Evolutionary conservation across 495 filamentous ascomycete species (phyloP), one percentile per base, ranked within the genome.

Genomic region (Rhizodiscina lignyota): DNA sequence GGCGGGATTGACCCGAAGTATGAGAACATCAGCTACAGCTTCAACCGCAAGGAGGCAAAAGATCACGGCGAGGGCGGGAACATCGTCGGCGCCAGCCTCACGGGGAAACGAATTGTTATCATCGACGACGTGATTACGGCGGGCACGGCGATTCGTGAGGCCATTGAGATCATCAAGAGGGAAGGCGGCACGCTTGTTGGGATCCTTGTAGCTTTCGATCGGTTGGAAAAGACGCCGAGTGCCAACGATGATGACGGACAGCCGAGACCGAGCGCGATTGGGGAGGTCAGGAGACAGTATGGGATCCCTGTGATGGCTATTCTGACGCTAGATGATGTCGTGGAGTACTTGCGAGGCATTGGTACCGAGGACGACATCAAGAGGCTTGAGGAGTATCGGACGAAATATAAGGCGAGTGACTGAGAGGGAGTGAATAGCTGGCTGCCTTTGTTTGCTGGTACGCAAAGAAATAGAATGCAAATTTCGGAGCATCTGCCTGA

Each of bases 51-150:
- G 56, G 87, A 97, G 54, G 74, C 71, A 42, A 96, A 96, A 62
- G 74, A 76, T 45, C 87, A 94, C 58, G 87, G 89, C 22, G 89
- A 97, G 55, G 84, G 84, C 28, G 87, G 89, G 18, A 76, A 66
- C 51, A 86, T 94, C 38, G 86, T 94, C 15, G 89, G 89, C 4
- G 82, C 82, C 16, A 63, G 74, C 3, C 56, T 97, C 51, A 73
- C 76, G 54, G 82, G 79, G 30, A 91, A 89, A 68, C 65, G 67
- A 6, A 75, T 94, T 4, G 63, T 96, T 1, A 77, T 97, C 37
- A 73, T 97, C 18, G 89, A 96, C 61, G 89, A 94, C 59, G 89
- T 97, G 11, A 84, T 94, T 45, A 94, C 83, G 0, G 87, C 83
- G 2, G 89, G 89, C 18, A 94, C 84, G 4, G 89, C 87, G 19